phyloP scores from a whole-genome alignment of 768 basidiomycete genomes.

The Daedaleopsis sinensis region DNA sequence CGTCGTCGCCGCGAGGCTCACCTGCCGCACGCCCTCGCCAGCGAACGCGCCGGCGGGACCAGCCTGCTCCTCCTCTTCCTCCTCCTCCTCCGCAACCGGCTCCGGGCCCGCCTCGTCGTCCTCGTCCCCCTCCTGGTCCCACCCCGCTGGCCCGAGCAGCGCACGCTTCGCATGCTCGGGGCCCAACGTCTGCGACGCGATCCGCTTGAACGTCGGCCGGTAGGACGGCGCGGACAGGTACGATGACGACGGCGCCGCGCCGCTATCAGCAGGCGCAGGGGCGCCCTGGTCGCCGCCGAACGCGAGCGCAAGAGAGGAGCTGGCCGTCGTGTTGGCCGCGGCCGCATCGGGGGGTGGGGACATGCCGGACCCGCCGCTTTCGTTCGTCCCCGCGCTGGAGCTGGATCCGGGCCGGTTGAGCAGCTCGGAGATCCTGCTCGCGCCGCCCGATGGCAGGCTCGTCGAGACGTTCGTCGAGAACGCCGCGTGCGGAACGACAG shows the following conservation, averaged over 20 bases:
- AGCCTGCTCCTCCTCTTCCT: neutral
- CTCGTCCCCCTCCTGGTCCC: conserved; percentile 33
- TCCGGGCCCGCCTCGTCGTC: conserved; percentile 11
- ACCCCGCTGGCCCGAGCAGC: conserved; percentile 39
- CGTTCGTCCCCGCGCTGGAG: conserved; percentile 28
- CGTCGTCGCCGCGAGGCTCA: neutral
- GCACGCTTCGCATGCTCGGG: conserved; percentile 59
- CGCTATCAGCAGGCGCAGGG: conserved; percentile 2
- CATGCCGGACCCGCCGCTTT: conserved; percentile 6
- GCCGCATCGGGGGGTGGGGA: conserved; percentile 29
- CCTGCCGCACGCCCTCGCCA: neutral
- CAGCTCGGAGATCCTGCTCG: conserved; percentile 24
- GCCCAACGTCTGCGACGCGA: conserved; percentile 74
- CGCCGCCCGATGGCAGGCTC: neutral
- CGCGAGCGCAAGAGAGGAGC: conserved; percentile 26
- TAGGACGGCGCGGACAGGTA: conserved; percentile 12
- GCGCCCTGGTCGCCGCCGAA: conserved; percentile 11
- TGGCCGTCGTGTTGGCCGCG: conserved; percentile 35
- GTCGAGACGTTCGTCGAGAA: neutral
- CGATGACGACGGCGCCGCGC: neutral
- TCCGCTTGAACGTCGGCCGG: conserved; percentile 72
- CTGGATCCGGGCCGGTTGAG: conserved; percentile 40
- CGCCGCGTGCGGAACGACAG: conserved; percentile 15
- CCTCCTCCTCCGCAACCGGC: neutral
- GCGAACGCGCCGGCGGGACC: neutral